Evolutionary conservation across 2,329 filamentous ascomycete genomes (phyloP), one percentile per base, ranked within the genome.

Genomic region (Seiridium unicorne): DNA sequence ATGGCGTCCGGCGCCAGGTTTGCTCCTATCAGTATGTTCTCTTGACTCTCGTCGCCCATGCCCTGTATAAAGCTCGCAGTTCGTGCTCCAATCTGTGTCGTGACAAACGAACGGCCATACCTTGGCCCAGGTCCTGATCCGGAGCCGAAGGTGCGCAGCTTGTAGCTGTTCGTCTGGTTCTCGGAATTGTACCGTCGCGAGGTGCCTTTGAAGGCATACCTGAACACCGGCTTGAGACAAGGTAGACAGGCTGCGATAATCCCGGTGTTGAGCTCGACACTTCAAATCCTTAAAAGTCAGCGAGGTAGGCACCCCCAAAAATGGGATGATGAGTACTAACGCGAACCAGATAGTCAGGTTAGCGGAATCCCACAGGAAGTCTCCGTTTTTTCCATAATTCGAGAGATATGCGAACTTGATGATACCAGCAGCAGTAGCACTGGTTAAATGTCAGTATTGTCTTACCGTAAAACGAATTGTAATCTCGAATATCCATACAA

Each of bases 341-440:
- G 77, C 73, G 3, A 74, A 75, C 79, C 79, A 81, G 59, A 81
- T 76, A 9, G 79, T 81, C 1, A 84, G 73, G 64, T 80, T 74
- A 35, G 77, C 73, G 2, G 70, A 77, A 60, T 79, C 76, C 78
- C 78, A 79, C 0, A 81, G 69, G 62, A 76, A 76, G 57, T 81
- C 77, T 7, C 73, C 73, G 0, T 66, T 63, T 18, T 72, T 73
- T 9, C 76, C 77, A 55, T 79, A 77, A 56, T 72, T 73, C 11
- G 71, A 64, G 3, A 79, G 62, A 59, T 73, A 76, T 1, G 68
- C 69, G 7, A 77, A 64, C 61, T 81, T 81, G 51, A 80, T 70
- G 13, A 79, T 73, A 6, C 76, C 73, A 1, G 77, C 74, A 6
- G 71, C 72, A 42, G 73, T 77, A 36, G 77, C 78, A 64, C 61